phyloP scores from a whole-genome alignment of 192 early-diverging fungal species.

The Lobulomyces angularis region DNA sequence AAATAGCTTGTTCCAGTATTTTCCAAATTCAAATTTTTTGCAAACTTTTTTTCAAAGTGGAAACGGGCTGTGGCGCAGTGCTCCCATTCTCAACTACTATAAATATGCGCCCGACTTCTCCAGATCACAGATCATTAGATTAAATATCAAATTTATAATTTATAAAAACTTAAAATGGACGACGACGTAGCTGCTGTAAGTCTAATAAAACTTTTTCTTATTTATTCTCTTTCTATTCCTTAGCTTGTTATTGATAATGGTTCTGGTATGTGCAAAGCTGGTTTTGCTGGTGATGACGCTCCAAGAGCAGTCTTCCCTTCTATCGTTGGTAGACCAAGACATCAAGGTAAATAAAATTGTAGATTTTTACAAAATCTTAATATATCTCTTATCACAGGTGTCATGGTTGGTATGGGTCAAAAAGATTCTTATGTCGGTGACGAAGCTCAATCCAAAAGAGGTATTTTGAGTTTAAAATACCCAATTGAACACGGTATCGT shows the following conservation, averaged over 20 bases:
- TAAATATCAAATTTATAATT: too few relatives aligned
- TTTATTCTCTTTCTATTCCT: slow-evolving; percentile 1
- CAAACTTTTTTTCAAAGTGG: too few relatives aligned
- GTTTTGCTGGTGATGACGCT: slow-evolving; percentile 84
- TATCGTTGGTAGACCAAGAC: slow-evolving; percentile 75
- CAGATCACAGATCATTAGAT: too few relatives aligned
- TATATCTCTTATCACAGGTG: too few relatives aligned
- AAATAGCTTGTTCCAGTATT: too few relatives aligned
- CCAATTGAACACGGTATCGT: slow-evolving; percentile 88
- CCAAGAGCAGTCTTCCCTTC: slow-evolving; percentile 80
- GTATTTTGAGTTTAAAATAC: slow-evolving; percentile 75
- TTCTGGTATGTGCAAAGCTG: slow-evolving; percentile 91
- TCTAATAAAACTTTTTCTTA: slow-evolving; percentile 8
- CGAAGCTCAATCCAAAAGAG: slow-evolving; percentile 82
- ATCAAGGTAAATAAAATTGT: too few relatives aligned
- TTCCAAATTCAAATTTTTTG: too few relatives aligned
- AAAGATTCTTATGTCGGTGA: slow-evolving; percentile 85
- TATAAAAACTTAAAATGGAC: slow-evolving; percentile 50
- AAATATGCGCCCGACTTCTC: too few relatives aligned
- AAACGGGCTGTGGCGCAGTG: too few relatives aligned
- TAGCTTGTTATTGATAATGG: slow-evolving; percentile 79
- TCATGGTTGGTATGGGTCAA: slow-evolving; percentile 86
- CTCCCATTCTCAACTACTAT: too few relatives aligned
- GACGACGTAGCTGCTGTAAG: slow-evolving; percentile 78
- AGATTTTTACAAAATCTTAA: too few relatives aligned